Evolutionary conservation across 441 rosid genomes (phyloP), one percentile per base, ranked within the genome.

Genomic region (Pelargonium citronellum): DNA sequence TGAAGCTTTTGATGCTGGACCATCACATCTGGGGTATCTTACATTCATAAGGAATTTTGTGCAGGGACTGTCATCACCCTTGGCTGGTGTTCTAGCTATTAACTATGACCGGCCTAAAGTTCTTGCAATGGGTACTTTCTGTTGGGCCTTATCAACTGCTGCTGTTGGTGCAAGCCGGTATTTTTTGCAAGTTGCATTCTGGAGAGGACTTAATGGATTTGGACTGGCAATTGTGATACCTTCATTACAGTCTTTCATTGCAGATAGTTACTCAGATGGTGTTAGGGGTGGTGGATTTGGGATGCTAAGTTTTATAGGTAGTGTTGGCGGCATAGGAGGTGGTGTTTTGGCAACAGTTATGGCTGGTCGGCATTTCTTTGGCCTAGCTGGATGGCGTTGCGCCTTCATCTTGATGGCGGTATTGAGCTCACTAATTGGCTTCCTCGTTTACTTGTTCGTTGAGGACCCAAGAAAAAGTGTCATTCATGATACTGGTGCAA

Each of bases 211-310:
- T 20, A 95, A 95, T 80, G 99, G 99, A 34, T 85, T 95, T 77
- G 99, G 97, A 58, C 75, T 95, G 5, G 99, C 99, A 0, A 91
- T 95, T 77, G 99, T 95, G 8, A 95, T 95, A 76, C 99, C 99
- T 1, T 96, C 99, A 13, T 84, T 95, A 39, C 99, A 95, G 68
- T 95, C 99, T 47, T 95, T 91, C 37, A 90, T 95, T 12, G 99
- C 99, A 12, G 99, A 95, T 81, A 91, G 97, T 71, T 95, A 95
- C 24, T 82, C 46, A 68, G 97, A 90, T 76, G 87, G 85, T 47
- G 89, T 83, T 4, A 87, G 99, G 73, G 99, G 99, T 11, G 82
- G 96, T n/a, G 99, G 97, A 47, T 94, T 94, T 3, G 97, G 99
- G 61, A 58, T 94, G 80, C 75, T 91, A 58, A 87, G 75, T 80